phyloP scores from a whole-genome alignment of 805 yeast genomes.

The Priceomyces castillae region DNA sequence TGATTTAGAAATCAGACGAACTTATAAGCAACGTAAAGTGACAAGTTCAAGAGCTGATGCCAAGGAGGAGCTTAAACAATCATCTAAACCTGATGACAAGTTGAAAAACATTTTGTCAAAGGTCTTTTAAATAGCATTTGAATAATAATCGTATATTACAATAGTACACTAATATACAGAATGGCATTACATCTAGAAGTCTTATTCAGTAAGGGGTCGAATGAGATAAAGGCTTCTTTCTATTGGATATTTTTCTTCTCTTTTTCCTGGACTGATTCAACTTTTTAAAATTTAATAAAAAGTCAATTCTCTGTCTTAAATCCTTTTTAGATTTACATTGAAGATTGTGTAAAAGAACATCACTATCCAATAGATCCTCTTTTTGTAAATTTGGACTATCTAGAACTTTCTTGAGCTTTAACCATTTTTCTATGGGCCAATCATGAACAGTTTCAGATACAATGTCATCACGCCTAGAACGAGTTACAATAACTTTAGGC shows the following conservation, averaged over 20 bases:
- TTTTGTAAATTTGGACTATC: conserved; percentile 24
- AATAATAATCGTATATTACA: not conserved
- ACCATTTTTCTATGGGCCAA: conserved; percentile 36
- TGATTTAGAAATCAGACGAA: conserved; percentile 46
- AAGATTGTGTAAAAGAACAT: conserved; percentile 22
- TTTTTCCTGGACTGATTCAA: not conserved
- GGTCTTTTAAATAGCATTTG: conserved; percentile 39
- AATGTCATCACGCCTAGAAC: not conserved
- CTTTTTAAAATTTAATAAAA: conserved; percentile 16
- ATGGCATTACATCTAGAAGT: not conserved
- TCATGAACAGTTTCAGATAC: not conserved
- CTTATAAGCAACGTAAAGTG: conserved; percentile 68
- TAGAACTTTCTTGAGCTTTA: conserved; percentile 27
- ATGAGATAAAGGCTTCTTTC: not conserved
- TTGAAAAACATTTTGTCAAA: conserved; percentile 50
- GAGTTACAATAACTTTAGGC: conserved; percentile 1
- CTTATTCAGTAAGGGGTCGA: not conserved
- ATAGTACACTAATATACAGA: conserved; percentile 4
- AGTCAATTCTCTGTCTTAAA: conserved; percentile 30
- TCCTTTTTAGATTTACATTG: conserved; percentile 27
- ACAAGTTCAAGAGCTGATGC: conserved; percentile 68
- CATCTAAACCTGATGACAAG: conserved; percentile 38
- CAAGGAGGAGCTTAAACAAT: conserved; percentile 41
- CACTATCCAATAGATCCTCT: conserved; percentile 28
- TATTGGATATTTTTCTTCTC: not conserved